Percentiles rank a stretch among this genome's conserved stretches.
These are phyloP conservation scores for Xanthoceras sorbifolium DNA, from an alignment of 345 rosid species.

Conservation along the genomic window DNA sequence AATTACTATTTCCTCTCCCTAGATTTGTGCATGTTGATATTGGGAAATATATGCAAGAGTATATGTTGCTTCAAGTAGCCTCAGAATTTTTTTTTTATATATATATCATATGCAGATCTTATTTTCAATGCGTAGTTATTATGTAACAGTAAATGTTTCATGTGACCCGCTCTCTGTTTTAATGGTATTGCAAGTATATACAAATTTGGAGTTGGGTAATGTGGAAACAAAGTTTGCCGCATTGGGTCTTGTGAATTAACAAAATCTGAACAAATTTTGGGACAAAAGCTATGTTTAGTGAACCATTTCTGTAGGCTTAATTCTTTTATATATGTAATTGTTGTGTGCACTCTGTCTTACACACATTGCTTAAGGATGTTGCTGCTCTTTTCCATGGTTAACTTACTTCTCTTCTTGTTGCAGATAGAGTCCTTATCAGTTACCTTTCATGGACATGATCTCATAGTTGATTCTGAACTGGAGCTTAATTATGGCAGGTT, in stretches of 20 bases:
- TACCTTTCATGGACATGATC: constrained; percentile 96
- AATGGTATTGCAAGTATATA: not conserved
- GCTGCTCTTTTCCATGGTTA: not conserved
- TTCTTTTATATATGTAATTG: not conserved
- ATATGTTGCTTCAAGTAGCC: not conserved
- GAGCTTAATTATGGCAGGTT: constrained; percentile 98
- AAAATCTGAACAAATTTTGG: not conserved
- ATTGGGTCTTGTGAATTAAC: not conserved
- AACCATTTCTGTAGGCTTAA: not conserved
- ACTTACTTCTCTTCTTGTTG: constrained; percentile 22
- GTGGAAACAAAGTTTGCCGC: not conserved
- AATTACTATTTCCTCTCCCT: not conserved
- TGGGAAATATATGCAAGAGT: not conserved
- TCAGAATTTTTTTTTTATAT: not conserved
- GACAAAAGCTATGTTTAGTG: not conserved
- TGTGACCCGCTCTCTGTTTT: not conserved
- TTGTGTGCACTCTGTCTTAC: not conserved
- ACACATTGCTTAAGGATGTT: not conserved
- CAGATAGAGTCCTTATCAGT: constrained; percentile 97
- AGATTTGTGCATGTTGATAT: not conserved
- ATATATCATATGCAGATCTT: not conserved
- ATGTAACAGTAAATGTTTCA: not conserved
- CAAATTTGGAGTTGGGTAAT: not conserved
- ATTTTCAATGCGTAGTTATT: not conserved
- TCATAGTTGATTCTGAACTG: constrained; percentile 85